Evolutionary conservation across 1,284 basidiomycete genomes (phyloP).

Genomic region (Ustilago esculenta): DNA sequence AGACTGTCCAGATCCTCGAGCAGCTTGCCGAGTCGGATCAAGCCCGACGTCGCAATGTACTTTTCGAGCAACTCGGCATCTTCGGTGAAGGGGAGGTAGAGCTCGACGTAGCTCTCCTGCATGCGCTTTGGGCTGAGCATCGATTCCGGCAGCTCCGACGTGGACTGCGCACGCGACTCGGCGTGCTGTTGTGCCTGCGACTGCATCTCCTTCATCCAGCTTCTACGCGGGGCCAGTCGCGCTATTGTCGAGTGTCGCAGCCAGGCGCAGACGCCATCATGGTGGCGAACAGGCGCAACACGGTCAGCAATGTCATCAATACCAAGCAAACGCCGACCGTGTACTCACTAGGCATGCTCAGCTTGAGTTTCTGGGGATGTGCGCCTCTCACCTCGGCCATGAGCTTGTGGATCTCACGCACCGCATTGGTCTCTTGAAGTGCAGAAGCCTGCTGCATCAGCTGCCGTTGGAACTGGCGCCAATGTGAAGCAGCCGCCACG

Average conservation of each 20-base stretch:
- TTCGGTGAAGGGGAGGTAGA: conserved; percentile 64
- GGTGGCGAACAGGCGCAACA: too few relatives aligned
- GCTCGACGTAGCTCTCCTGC: conserved; percentile 65
- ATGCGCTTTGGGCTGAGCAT: conserved; percentile 57
- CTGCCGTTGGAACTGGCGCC: conserved; percentile 1
- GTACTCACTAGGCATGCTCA: conserved; percentile 44
- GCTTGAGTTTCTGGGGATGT: conserved; percentile 44
- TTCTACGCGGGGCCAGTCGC: conserved; percentile 41
- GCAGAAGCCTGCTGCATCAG: conserved; percentile 41
- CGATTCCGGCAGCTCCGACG: conserved; percentile 25
- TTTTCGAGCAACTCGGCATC: conserved; percentile 62
- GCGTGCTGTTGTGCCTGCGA: conserved; percentile 14
- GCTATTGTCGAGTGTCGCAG: too few relatives aligned
- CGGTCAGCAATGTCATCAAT: too few relatives aligned
- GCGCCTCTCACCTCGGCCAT: conserved; percentile 44
- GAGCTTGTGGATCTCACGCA: conserved; percentile 45
- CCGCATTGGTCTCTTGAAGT: conserved; percentile 48
- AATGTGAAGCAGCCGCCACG: not conserved
- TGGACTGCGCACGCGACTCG: not conserved
- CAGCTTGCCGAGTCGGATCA: conserved; percentile 66
- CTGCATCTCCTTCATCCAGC: conserved; percentile 51
- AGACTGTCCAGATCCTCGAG: conserved; percentile 68
- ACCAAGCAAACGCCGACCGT: too few relatives aligned
- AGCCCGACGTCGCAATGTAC: conserved; percentile 66
- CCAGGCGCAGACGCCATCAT: too few relatives aligned